Evolutionary conservation across 495 filamentous ascomycete genomes (phyloP).

Genomic region (Friedmanniomyces endolithicus): DNA sequence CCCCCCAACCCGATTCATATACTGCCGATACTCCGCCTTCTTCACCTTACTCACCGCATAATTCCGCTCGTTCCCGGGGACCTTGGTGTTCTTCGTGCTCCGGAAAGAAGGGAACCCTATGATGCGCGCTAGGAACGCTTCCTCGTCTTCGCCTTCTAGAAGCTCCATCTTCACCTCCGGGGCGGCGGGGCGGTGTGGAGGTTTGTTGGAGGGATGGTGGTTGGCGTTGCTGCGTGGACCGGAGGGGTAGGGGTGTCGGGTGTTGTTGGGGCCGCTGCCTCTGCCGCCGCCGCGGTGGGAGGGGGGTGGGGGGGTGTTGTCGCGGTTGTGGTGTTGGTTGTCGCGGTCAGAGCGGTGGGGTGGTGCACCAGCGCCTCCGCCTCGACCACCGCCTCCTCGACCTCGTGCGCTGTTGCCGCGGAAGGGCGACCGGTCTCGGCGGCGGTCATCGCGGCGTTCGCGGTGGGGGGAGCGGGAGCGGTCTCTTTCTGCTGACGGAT

Average conservation of each 20-base stretch:
- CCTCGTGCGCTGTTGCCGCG: neutral
- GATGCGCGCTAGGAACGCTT: constrained; percentile 63
- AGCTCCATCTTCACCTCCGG: constrained; percentile 30
- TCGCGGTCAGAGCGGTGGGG: constrained; percentile 10
- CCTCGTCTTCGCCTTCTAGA: constrained; percentile 49
- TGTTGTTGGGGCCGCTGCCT: neutral
- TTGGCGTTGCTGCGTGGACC: neutral
- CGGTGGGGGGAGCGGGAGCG: constrained; percentile 11
- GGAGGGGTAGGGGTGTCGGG: neutral
- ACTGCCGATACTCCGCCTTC: constrained; percentile 91
- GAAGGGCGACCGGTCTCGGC: neutral
- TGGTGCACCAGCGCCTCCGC: neutral
- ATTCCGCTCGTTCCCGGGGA: constrained; percentile 71
- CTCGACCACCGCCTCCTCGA: neutral
- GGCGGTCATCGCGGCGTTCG: constrained; percentile 11
- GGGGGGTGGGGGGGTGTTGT: neutral
- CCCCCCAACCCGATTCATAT: constrained; percentile 95
- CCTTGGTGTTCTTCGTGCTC: constrained; percentile 80
- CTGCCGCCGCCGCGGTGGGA: neutral
- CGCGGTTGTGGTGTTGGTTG: constrained; percentile 29
- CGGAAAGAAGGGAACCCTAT: constrained; percentile 85
- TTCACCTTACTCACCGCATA: constrained; percentile 84
- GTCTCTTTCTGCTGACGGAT: constrained; percentile 1
- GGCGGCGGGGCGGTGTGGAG: neutral
- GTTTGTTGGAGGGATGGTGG: no score